Evolutionary conservation across 495 filamentous ascomycete genomes (phyloP).

Genomic region (Neurospora sp.): DNA sequence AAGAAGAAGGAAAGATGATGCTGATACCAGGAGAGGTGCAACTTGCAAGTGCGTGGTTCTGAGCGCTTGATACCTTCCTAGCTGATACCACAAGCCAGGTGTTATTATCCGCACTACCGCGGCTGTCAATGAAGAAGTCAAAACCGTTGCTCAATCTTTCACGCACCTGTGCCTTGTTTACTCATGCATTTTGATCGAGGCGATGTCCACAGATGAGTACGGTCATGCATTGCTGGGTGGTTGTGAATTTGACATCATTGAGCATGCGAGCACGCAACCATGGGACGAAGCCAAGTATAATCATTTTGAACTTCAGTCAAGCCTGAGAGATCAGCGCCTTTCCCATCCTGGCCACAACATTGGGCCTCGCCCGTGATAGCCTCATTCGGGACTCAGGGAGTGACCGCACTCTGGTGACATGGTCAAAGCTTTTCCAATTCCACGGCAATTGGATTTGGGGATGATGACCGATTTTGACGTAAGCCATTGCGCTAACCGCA

Average conservation of each 20-base stretch:
- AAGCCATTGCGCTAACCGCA: conserved; percentile 7
- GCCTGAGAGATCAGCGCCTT: neutral
- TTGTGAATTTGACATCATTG: neutral
- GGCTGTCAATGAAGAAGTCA: neutral
- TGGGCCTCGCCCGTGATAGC: neutral
- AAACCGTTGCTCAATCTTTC: neutral
- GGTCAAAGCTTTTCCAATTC: neutral
- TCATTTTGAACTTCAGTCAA: neutral
- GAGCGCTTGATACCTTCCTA: neutral
- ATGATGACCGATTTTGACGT: conserved; percentile 14
- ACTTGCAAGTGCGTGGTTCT: neutral
- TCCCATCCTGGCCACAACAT: neutral
- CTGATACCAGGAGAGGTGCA: neutral
- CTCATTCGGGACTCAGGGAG: neutral
- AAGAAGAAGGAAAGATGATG: neutral
- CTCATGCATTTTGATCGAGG: neutral
- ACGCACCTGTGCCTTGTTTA: neutral
- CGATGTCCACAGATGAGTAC: neutral
- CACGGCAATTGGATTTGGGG: neutral
- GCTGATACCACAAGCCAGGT: neutral
- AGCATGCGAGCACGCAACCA: neutral
- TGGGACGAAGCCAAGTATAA: neutral
- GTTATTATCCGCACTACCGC: neutral
- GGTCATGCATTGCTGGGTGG: neutral
- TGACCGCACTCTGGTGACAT: neutral